Conservation (phyloP, 352 stramenopile genomes). For the Nothophytophthora sp. region DNA sequence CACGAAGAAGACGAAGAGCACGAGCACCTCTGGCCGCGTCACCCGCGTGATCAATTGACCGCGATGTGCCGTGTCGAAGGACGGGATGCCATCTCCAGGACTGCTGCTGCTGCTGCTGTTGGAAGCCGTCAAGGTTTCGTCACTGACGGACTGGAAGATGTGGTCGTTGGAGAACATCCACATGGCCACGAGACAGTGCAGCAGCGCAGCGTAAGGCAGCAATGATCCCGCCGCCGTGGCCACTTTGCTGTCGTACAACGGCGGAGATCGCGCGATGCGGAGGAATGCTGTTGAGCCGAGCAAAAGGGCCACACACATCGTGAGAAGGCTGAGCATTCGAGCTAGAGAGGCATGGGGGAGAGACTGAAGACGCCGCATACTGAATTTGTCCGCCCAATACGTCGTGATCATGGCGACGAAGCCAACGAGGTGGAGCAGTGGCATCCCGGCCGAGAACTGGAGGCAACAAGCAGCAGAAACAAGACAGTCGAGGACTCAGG, state of each 20-base stretch:
- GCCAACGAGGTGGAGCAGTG: conserved; percentile 72
- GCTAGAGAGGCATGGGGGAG: not conserved
- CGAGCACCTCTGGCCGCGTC: conserved; percentile 65
- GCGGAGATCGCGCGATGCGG: conserved; percentile 66
- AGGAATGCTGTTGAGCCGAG: conserved; percentile 42
- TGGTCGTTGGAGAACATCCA: conserved; percentile 90
- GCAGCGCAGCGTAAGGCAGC: conserved; percentile 72
- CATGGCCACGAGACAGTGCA: conserved; percentile 74
- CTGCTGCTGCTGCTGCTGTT: conserved; percentile 16
- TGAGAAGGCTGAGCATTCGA: not conserved
- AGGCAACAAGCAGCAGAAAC: not conserved
- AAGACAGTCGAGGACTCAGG: not conserved
- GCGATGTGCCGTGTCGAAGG: conserved; percentile 40
- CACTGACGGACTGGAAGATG: conserved; percentile 71
- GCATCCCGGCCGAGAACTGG: conserved; percentile 83
- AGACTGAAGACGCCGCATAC: conserved; percentile 30
- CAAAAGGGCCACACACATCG: not conserved
- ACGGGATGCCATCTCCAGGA: conserved; percentile 56
- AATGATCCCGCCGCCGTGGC: conserved; percentile 53
- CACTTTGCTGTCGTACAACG: conserved; percentile 74
- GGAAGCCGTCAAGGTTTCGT: conserved; percentile 4
- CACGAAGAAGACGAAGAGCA: conserved; percentile 77
- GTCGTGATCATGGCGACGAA: conserved; percentile 75
- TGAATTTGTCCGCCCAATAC: conserved; percentile 89
- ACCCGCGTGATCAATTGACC: conserved; percentile 63